These are phyloP conservation scores for Lodderomyces pseudojiufengensis DNA, from an alignment of 1,139 yeast genomes.

Conservation along the genomic window DNA sequence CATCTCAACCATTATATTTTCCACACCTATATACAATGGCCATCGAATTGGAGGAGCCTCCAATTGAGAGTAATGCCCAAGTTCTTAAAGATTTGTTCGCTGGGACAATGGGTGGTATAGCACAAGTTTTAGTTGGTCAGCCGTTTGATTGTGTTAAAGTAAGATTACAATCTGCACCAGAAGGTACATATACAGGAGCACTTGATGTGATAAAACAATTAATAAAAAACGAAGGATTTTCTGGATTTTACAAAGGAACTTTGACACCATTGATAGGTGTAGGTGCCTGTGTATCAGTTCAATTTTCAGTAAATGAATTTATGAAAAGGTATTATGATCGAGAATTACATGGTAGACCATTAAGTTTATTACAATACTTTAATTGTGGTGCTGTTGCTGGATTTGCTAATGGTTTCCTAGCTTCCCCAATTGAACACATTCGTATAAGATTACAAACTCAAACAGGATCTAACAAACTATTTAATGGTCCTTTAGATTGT, in stretches of 20 bases:
- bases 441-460: slow-evolving; percentile 90
- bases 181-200: slow-evolving; percentile 72
- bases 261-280: slow-evolving; percentile 82
- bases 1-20: too few species aligned
- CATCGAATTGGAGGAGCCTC: slow-evolving; percentile 47
- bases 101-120: slow-evolving; percentile 91
- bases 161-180: slow-evolving; percentile 79
- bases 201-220: slow-evolving; percentile 71
- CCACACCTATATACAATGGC: slow-evolving; percentile 23
- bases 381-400: slow-evolving; percentile 87
- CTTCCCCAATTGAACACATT: slow-evolving; percentile 89
- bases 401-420: slow-evolving; percentile 78
- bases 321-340: slow-evolving; percentile 75
- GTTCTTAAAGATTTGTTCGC: slow-evolving; percentile 80
- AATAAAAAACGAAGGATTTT: slow-evolving; percentile 68
- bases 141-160: slow-evolving; percentile 96
- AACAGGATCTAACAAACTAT: slow-evolving; percentile 44
- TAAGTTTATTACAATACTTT: slow-evolving; percentile 60
- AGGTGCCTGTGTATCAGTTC: slow-evolving; percentile 88
- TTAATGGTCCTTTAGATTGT: slow-evolving; percentile 80
- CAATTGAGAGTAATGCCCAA: slow-evolving; percentile 42
- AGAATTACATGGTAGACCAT: slow-evolving; percentile 36
- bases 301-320: slow-evolving; percentile 80
- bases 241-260: slow-evolving; percentile 88
- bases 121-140: slow-evolving; percentile 93